Conservation (phyloP, 106 monocot species). For the Dendrobium chrysotoxum region DNA sequence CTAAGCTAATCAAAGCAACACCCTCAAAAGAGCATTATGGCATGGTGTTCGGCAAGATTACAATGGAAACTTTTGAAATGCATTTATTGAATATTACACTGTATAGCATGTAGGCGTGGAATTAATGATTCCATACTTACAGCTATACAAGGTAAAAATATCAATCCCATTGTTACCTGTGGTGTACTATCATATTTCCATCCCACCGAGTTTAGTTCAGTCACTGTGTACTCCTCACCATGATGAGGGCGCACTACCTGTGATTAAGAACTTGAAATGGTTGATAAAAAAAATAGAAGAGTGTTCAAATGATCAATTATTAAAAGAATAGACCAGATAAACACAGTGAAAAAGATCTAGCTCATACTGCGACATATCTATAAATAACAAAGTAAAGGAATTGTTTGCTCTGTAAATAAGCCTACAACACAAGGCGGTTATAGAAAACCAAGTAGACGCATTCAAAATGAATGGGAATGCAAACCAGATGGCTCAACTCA, state of each 20-base stretch:
- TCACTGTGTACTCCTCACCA: conserved; percentile 56
- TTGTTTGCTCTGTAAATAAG: background rate
- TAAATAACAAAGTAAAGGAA: background rate
- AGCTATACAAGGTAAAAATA: background rate
- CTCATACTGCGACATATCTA: background rate
- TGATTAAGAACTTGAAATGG: background rate
- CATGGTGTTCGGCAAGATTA: too few species aligned
- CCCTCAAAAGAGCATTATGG: too few species aligned
- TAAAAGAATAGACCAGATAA: background rate
- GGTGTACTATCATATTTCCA: conserved; percentile 65
- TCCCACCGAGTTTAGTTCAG: conserved; percentile 52
- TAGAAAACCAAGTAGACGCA: background rate
- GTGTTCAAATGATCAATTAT: background rate
- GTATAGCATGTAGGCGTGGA: background rate
- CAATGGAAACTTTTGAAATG: too few species aligned
- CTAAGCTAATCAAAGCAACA: too few species aligned
- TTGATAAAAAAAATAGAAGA: background rate
- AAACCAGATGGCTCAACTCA: too few species aligned
- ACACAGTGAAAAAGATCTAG: background rate
- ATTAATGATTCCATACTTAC: background rate
- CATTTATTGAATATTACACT: background rate
- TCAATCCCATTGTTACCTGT: conserved; percentile 38
- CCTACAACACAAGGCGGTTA: background rate
- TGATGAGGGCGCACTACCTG: conserved; percentile 67
- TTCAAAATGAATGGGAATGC: too few species aligned